Evolutionary conservation across 345 rosid genomes (phyloP).

Genomic region (Bruguiera parviflora): DNA sequence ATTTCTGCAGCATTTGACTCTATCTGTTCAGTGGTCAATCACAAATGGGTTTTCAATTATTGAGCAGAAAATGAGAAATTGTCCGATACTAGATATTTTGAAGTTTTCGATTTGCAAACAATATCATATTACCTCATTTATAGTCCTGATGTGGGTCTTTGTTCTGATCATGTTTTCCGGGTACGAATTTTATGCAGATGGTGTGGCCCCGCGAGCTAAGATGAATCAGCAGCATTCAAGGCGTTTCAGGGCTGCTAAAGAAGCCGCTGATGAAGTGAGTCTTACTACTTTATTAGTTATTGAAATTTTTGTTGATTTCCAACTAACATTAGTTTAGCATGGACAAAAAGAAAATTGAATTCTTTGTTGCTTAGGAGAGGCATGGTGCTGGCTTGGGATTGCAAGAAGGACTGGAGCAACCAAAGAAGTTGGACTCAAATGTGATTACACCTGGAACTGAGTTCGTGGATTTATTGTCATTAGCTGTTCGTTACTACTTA

Average conservation of each 20-base stretch:
- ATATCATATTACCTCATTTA: no score
- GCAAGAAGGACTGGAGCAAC: not conserved
- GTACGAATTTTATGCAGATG: slow-evolving; percentile 15
- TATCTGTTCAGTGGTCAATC: no score
- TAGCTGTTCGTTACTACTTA: slow-evolving; percentile 30
- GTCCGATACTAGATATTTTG: no score
- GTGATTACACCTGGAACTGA: slow-evolving; percentile 43
- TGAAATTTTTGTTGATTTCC: not conserved
- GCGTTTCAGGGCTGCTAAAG: slow-evolving; percentile 36
- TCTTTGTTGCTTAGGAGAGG: not conserved
- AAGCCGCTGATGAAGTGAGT: slow-evolving; percentile 21
- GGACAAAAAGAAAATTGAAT: not conserved
- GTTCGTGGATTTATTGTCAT: slow-evolving; percentile 35
- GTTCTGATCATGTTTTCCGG: not conserved
- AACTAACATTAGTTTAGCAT: not conserved
- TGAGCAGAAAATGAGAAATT: no score
- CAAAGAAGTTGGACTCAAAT: slow-evolving; percentile 24
- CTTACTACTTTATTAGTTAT: not conserved
- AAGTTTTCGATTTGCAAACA: no score
- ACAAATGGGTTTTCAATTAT: no score
- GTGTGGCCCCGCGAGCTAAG: slow-evolving; percentile 39
- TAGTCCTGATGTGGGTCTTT: no score
- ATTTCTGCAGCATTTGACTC: no score
- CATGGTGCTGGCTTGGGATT: not conserved
- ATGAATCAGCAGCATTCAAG: slow-evolving; percentile 37